These are phyloP conservation scores for Hypoxylon crocopeplum DNA, from an alignment of 495 filamentous ascomycete genomes.

Conservation along the genomic window DNA sequence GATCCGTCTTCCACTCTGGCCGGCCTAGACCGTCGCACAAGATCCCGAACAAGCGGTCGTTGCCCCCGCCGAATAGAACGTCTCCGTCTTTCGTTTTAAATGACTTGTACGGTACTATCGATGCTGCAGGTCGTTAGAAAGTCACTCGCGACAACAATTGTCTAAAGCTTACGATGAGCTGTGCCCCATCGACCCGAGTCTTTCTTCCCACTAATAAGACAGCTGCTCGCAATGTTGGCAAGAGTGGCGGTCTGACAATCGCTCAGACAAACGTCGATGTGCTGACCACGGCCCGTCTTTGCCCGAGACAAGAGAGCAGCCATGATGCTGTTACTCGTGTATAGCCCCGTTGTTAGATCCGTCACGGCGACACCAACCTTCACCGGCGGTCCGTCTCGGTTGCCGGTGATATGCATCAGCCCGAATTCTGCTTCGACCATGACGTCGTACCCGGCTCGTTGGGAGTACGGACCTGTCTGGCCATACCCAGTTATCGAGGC, in stretches of 20 bases:
- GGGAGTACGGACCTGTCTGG: constrained; percentile 90
- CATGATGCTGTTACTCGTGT: constrained; percentile 97
- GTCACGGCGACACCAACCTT: constrained; percentile 98
- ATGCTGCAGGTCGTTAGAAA: constrained; percentile 62
- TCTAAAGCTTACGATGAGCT: constrained; percentile 76
- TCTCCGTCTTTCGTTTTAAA: constrained; percentile 95
- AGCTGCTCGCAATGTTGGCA: constrained; percentile 91
- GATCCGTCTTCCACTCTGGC: constrained; percentile 79
- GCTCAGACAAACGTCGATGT: constrained; percentile 89
- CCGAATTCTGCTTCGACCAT: constrained; percentile 99
- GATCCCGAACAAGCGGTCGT: constrained; percentile 88
- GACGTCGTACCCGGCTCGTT: constrained; percentile 94
- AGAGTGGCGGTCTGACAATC: constrained; percentile 95
- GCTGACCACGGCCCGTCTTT: constrained; percentile 70
- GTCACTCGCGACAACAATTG: not conserved
- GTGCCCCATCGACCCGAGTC: constrained; percentile 94
- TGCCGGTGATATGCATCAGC: constrained; percentile 96
- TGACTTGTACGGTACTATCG: constrained; percentile 92
- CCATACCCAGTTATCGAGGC: constrained; percentile 74
- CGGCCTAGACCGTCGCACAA: constrained; percentile 79
- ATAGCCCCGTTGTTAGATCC: constrained; percentile 93
- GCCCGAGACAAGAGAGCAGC: constrained; percentile 79
- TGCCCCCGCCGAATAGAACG: constrained; percentile 90
- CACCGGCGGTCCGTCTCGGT: constrained; percentile 85
- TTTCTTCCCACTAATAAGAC: constrained; percentile 84